A percentile compares a stretch with the other conserved stretches of the same genome.
Conservation (phyloP, 2,329 filamentous ascomycete species). For the Ophiostoma montium region DNA sequence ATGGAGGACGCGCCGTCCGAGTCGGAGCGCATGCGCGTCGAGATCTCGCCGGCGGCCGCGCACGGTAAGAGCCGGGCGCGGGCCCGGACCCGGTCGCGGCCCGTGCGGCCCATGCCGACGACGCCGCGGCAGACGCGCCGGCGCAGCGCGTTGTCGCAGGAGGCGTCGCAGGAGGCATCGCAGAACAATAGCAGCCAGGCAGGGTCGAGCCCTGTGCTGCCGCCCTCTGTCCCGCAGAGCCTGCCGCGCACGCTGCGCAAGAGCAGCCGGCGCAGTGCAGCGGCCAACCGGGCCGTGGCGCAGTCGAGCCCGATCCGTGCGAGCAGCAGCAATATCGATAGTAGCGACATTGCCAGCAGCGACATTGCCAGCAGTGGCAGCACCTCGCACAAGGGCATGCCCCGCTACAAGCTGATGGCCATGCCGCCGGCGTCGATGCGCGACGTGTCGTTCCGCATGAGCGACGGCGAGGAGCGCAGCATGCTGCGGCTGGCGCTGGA, state of each 20-base stretch:
- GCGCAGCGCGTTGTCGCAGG: conserved; percentile 3
- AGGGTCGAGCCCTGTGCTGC: neutral
- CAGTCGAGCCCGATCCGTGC: conserved; percentile 10
- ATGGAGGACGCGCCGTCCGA: neutral
- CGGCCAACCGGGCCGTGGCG: neutral
- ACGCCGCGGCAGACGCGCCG: conserved; percentile 8
- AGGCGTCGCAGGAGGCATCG: neutral
- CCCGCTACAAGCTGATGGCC: conserved; percentile 5
- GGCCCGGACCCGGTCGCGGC: neutral
- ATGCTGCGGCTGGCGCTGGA: conserved; percentile 35
- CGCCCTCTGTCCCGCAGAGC: neutral
- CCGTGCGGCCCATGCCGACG: neutral
- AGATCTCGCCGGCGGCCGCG: conserved; percentile 1
- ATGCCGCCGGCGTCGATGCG: conserved; percentile 4
- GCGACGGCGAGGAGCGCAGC: conserved; percentile 32
- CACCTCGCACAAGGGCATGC: neutral
- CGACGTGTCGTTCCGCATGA: conserved; percentile 25
- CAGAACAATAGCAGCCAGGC: neutral
- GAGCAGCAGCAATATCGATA: neutral
- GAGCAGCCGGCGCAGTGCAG: neutral
- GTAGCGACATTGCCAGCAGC: neutral
- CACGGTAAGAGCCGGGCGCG: neutral
- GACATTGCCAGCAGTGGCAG: neutral
- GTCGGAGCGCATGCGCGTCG: neutral
- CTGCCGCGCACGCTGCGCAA: conserved; percentile 1